Conservation (phyloP, 768 basidiomycete species). For the Tylopilus plumbeoviolaceoides region DNA sequence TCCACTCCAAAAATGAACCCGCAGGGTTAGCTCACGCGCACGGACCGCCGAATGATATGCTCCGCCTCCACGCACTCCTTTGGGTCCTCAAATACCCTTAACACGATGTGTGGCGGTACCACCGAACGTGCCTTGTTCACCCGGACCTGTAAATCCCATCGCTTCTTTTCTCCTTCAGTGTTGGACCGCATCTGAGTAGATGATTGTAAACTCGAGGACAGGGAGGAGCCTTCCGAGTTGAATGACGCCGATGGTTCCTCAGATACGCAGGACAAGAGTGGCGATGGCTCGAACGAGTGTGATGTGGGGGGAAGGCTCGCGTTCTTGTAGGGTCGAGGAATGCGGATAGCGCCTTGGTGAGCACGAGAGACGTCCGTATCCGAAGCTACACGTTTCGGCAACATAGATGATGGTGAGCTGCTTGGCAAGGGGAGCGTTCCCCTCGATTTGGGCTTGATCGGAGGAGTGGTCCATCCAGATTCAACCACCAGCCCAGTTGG, state of each 20-base stretch:
- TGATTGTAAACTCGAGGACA: constrained; percentile 17
- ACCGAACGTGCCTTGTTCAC: constrained; percentile 58
- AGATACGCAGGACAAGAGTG: constrained; percentile 14
- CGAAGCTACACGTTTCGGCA: constrained; percentile 18
- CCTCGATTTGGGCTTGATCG: constrained; percentile 6
- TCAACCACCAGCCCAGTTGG: constrained; percentile 48
- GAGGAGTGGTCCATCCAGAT: not conserved
- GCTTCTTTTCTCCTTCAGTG: constrained; percentile 53
- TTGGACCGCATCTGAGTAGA: constrained; percentile 18
- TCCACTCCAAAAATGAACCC: not conserved
- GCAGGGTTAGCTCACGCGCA: not conserved
- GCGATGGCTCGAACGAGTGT: constrained; percentile 7
- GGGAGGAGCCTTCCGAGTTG: constrained; percentile 18
- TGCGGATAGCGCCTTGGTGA: constrained; percentile 6
- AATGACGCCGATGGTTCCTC: constrained; percentile 26
- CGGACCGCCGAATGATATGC: constrained; percentile 33
- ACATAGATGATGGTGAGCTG: not conserved
- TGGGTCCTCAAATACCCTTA: constrained; percentile 68
- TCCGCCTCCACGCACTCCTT: constrained; percentile 64
- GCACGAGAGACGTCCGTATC: constrained; percentile 15
- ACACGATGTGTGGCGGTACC: constrained; percentile 51
- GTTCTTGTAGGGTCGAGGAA: constrained; percentile 13
- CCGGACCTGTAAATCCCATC: constrained; percentile 56
- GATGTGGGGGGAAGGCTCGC: constrained; percentile 13
- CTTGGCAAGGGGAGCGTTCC: constrained; percentile 5